Evolutionary conservation across 208 protist species (phyloP), one percentile per base, ranked within the genome.

Genomic region (Trypanosoma vivax): DNA sequence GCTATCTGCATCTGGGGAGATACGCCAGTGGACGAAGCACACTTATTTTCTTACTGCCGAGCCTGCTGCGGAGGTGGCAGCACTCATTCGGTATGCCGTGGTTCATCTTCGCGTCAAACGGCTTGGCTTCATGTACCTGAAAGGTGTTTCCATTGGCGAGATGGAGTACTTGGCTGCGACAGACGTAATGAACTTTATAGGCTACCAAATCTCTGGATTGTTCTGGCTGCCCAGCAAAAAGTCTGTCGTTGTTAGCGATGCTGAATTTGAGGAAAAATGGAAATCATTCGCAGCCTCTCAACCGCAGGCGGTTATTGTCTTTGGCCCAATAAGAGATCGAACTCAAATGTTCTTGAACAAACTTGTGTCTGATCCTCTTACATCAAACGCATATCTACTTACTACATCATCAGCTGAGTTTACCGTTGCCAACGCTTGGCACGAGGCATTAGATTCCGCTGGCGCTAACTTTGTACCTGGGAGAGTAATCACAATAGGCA

Each of bases 61-160:
- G 23, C 47, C 47, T n/a, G 11, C 30, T 10, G 23, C 29, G 5
- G 47, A 52, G 29, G 14, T 38, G n/a, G 9, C 38, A 23, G 47
- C 47, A 38, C 16, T 52, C 5, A 16, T 52, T 14, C 47, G 47
- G n/a, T 38, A 37, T 19, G 30, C 28, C n/a, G 29, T 52, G 7
- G 38, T 18, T 19, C 30, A 38, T 6, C 30, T 52, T 13, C 47
- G 47, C 3, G 9, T 52, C 16, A 24, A 9, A 24, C 23, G 47
- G 29, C 14, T 52, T 7, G 47, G 47, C n/a, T 52, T 52, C 24
- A 52, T 52, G 47, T 52, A 52, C 24, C 23, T 52, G 11, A 10
- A 33, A n/a, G 16, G 24, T 9, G 7, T 19, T 11, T 11, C 47
- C 13, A 39, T 52, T 38, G 47, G 47, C 14, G 47, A 52, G 6